Evolutionary conservation across 176 grass and related monocot genomes (phyloP), one percentile per base, ranked within the genome.

Genomic region (Leersia perrieri): DNA sequence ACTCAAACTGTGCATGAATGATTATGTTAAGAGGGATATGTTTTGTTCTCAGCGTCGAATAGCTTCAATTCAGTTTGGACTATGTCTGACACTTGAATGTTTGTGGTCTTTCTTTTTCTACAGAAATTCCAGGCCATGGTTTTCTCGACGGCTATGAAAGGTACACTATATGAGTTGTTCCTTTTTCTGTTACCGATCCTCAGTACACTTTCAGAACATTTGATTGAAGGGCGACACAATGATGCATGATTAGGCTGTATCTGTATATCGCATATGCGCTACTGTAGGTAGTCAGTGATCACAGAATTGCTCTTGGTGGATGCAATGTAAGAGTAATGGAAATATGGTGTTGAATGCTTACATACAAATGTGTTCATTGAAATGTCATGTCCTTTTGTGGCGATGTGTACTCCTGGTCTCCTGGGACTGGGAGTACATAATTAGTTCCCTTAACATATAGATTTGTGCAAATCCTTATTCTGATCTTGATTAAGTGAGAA

Each of bases 71-170:
- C 4, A 22, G 2, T 64, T 5, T 65, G 20, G 31, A 27, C n/a
- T 72, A 2, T 72, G 9, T 45, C 47, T 82, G 20, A 77, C 30
- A 45, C n/a, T 65, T 66, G 18, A 60, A 23, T 76, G 39, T 4
- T 31, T 25, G 20, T 16, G 9, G 3, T 76, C n/a, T 83, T 39
- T 72, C 68, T 86, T 73, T 73, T 22, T 14, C 28, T 85, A 75
- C 81, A 94, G 92, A 91, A 84, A 66, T 85, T 75, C 45, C 75
- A 58, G 68, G 84, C 81, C 47, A 66, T 58, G 80, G 35, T 32
- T 16, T 77, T 69, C 38, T 83, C 82, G 5, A n/a, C 33, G 36
- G 79, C 68, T 47, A 76, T 72, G 86, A 85, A 87, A 91, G 89
- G 92, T 94, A 82, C 32, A 55, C 1, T 35, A 22, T 33, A 66